These are phyloP conservation scores for Suillus variegatus DNA, from an alignment of 768 basidiomycete genomes.

Conservation along the genomic window DNA sequence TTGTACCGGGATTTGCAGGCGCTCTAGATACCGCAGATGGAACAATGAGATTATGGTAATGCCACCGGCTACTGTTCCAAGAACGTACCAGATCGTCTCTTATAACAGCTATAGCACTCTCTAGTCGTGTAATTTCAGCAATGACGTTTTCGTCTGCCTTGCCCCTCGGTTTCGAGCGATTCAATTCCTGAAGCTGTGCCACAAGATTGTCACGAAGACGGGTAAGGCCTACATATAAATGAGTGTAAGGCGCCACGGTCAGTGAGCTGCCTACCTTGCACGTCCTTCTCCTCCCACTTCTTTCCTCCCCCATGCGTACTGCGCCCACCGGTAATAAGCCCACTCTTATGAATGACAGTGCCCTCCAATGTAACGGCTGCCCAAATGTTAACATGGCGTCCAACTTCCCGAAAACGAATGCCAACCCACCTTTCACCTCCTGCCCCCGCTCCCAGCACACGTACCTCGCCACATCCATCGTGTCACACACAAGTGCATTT, in stretches of 20 bases:
- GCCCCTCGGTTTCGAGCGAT: constrained; percentile 77
- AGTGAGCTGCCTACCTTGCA: constrained; percentile 61
- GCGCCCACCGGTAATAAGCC: constrained; percentile 93
- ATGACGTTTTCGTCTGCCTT: constrained; percentile 82
- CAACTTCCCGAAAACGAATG: background rate
- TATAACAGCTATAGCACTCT: constrained; percentile 71
- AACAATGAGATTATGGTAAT: background rate
- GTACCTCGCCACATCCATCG: constrained; percentile 88
- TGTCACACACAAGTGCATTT: constrained; percentile 92
- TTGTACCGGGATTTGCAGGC: constrained; percentile 74
- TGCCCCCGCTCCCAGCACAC: constrained; percentile 94
- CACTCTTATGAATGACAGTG: constrained; percentile 96
- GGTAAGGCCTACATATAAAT: constrained; percentile 38
- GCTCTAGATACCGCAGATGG: constrained; percentile 43
- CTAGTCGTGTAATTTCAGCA: constrained; percentile 75
- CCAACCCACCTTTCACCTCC: constrained; percentile 86
- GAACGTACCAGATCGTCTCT: constrained; percentile 79
- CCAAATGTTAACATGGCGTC: background rate
- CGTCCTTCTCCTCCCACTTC: constrained; percentile 95
- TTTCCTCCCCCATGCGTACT: constrained; percentile 74
- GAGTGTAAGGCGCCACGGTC: constrained; percentile 15
- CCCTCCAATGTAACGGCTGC: constrained; percentile 94
- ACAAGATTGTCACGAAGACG: constrained; percentile 72
- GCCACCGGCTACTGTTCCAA: background rate
- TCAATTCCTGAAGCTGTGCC: constrained; percentile 79